Evolutionary conservation across 108 stramenopile genomes (phyloP).

Genomic region (Skeletonema grethae): DNA sequence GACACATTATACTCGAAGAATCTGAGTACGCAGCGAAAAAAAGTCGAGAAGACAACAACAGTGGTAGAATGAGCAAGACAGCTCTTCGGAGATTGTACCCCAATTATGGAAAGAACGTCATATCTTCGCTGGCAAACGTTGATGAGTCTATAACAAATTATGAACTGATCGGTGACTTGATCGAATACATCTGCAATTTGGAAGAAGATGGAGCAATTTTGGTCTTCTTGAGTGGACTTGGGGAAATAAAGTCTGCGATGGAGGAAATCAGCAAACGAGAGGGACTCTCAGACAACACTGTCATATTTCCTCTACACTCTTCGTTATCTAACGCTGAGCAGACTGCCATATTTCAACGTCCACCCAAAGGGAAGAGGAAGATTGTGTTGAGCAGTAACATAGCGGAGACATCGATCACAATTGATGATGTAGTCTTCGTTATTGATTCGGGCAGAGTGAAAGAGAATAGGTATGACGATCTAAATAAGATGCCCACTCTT

Average conservation of each 20-base stretch:
- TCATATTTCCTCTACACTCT: constrained; percentile 75
- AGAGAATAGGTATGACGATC: constrained; percentile 74
- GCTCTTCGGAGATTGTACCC: constrained; percentile 58
- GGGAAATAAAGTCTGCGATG: constrained; percentile 79
- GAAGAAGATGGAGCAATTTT: constrained; percentile 80
- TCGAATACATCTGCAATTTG: constrained; percentile 59
- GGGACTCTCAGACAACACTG: constrained; percentile 46
- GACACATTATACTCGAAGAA: constrained; percentile 51
- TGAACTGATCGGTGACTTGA: constrained; percentile 59
- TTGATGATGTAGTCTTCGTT: constrained; percentile 79
- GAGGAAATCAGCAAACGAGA: constrained; percentile 69
- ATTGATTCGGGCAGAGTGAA: constrained; percentile 71
- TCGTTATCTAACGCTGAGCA: constrained; percentile 75
- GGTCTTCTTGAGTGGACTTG: constrained; percentile 67
- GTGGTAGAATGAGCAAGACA: constrained; percentile 55
- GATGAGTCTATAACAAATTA: constrained; percentile 83
- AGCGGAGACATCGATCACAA: constrained; percentile 58
- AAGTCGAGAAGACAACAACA: constrained; percentile 9
- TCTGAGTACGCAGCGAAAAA: constrained; percentile 61
- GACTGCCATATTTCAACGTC: constrained; percentile 67
- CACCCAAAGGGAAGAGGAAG: constrained; percentile 69
- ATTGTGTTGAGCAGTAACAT: constrained; percentile 88
- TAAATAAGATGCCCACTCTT: constrained; percentile 76
- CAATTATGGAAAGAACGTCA: constrained; percentile 58
- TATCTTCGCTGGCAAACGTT: constrained; percentile 69